These are phyloP conservation scores for Quercus variabilis DNA, from an alignment of 306 rosid species.

Conservation along the genomic window DNA sequence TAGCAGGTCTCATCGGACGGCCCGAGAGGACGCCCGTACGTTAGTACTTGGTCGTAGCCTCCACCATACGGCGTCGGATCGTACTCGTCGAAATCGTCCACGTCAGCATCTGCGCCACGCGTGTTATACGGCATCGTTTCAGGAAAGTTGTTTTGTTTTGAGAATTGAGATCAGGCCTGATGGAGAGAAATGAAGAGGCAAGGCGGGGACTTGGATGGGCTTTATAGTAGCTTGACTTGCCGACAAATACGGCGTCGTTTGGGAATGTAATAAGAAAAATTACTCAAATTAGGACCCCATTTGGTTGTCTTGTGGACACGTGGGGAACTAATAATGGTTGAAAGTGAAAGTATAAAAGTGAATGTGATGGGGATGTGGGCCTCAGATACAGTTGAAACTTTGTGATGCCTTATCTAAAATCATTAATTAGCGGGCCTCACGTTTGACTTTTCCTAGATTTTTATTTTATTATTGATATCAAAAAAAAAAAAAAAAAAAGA, in stretches of 20 bases:
- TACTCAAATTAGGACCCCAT: neutral
- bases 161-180: neutral
- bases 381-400: too few relatives aligned
- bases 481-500: too few relatives aligned
- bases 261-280: neutral
- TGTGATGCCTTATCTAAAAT: too few relatives aligned
- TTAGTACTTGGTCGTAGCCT: conserved; percentile 48
- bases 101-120: neutral
- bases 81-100: conserved; percentile 39
- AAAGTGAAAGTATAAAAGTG: too few relatives aligned
- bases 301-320: neutral
- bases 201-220: too few relatives aligned
- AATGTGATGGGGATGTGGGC: too few relatives aligned
- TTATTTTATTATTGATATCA: too few relatives aligned
- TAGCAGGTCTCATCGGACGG: conserved; percentile 70
- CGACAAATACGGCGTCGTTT: neutral
- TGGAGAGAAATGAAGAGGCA: neutral
- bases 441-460: too few relatives aligned
- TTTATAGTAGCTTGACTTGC: too few relatives aligned
- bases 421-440: too few relatives aligned
- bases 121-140: conserved; percentile 24
- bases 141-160: neutral
- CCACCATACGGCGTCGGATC: conserved; percentile 70
- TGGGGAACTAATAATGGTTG: neutral
- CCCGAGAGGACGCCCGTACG: conserved; percentile 55